These are phyloP conservation scores for Tylopilus orsonianus DNA, from an alignment of 1,284 basidiomycete genomes.

Conservation along the genomic window DNA sequence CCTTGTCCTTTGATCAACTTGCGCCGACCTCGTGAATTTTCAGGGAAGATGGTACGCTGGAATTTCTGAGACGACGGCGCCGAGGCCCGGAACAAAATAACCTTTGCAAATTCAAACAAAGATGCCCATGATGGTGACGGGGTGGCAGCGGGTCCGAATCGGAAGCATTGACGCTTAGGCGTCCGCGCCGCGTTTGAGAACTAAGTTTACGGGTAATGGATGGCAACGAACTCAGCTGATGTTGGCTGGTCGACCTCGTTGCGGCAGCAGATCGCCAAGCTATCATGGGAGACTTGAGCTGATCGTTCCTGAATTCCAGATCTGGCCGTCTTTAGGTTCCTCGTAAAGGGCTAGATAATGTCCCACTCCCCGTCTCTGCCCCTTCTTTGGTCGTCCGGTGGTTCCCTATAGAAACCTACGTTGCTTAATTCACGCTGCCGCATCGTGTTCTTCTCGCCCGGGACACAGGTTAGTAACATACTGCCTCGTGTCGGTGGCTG, in stretches of 20 bases:
- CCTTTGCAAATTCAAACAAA: not conserved
- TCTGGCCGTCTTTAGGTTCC: conserved; percentile 3
- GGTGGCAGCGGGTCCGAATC: conserved; percentile 9
- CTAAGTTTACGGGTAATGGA: conserved; percentile 1
- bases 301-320: conserved; percentile 21
- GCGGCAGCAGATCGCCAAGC: conserved; percentile 24
- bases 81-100: not conserved
- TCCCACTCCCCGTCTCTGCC: not conserved
- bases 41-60: not conserved
- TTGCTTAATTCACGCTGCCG: conserved; percentile 5
- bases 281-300: not conserved
- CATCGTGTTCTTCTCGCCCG: conserved; percentile 13
- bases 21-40: not conserved
- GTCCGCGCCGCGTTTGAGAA: not conserved
- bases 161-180: conserved; percentile 2
- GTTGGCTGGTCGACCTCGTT: not conserved
- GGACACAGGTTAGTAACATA: conserved; percentile 1
- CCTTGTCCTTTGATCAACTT: too few relatives aligned
- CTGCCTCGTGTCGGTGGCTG: conserved; percentile 27
- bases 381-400: conserved; percentile 3
- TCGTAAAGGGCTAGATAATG: conserved; percentile 17
- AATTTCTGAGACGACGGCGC: not conserved
- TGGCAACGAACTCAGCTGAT: conserved; percentile 5
- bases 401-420: conserved; percentile 1
- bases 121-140: not conserved